Percentiles rank a stretch among this genome's conserved stretches.
Evolutionary conservation across 495 filamentous ascomycete genomes (phyloP).

Genomic region (Penicillium soppii): DNA sequence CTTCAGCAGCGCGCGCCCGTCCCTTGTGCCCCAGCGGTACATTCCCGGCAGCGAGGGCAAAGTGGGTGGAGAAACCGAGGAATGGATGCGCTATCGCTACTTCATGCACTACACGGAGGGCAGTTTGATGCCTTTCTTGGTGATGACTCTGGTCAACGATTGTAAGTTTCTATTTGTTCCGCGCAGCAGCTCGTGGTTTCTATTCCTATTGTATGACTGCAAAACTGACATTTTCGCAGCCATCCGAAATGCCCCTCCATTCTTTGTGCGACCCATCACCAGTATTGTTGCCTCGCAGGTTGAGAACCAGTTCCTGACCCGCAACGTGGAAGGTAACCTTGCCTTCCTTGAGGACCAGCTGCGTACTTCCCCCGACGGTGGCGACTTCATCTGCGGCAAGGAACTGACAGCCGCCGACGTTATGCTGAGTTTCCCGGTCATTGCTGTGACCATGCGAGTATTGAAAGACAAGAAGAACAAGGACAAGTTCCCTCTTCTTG

Average conservation of each 20-base stretch:
- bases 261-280: conserved; percentile 83
- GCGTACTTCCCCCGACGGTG: conserved; percentile 58
- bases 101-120: conserved; percentile 84
- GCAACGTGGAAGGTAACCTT: conserved; percentile 64
- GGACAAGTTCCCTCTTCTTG: conserved; percentile 61
- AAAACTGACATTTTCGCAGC: conserved; percentile 27
- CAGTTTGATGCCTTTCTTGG: conserved; percentile 67
- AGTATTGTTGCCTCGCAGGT: conserved; percentile 61
- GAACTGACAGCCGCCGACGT: conserved; percentile 79
- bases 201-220: background rate
- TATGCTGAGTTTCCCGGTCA: conserved; percentile 71
- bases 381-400: conserved; percentile 68
- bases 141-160: conserved; percentile 57
- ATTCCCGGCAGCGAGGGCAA: conserved; percentile 44
- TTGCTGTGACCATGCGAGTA: conserved; percentile 45
- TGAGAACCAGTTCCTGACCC: conserved; percentile 56
- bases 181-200: background rate
- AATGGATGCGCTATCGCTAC: conserved; percentile 74
- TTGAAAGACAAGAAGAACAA: conserved; percentile 48
- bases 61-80: conserved; percentile 69
- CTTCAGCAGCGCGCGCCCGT: conserved; percentile 48
- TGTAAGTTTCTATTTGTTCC: conserved; percentile 40
- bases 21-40: conserved; percentile 65
- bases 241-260: conserved; percentile 67
- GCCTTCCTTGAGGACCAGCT: conserved; percentile 73